Evolutionary conservation across 2,329 filamentous ascomycete genomes (phyloP).

Genomic region (Claviceps purpurea): DNA sequence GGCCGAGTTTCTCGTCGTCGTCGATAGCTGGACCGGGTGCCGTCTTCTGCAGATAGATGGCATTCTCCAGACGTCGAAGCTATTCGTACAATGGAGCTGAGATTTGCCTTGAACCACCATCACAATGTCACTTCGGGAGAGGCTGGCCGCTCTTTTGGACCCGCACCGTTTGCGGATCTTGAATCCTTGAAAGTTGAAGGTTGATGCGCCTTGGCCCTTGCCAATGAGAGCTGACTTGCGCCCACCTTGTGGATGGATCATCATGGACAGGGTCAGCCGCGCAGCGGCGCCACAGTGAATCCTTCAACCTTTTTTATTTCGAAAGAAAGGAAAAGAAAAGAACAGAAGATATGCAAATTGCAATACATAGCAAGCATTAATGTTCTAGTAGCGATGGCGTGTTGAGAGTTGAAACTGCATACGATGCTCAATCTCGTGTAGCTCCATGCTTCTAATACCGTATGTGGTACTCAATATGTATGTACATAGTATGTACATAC

Average conservation of each 20-base stretch:
- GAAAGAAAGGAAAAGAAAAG: neutral
- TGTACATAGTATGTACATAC: too few relatives aligned
- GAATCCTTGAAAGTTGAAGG: neutral
- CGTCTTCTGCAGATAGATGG: too few relatives aligned
- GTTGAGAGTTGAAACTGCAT: too few relatives aligned
- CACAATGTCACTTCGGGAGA: neutral
- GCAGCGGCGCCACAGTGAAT: conserved; percentile 1
- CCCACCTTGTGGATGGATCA: neutral
- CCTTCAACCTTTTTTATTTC: neutral
- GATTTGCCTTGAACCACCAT: neutral
- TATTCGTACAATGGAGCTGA: neutral
- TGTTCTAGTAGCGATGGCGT: too few relatives aligned
- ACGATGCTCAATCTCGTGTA: too few relatives aligned
- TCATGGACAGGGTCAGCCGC: neutral
- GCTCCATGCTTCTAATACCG: too few relatives aligned
- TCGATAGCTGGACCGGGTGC: conserved; percentile 19
- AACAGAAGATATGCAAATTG: too few relatives aligned
- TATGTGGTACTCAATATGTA: too few relatives aligned
- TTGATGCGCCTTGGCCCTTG: neutral
- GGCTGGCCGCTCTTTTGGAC: neutral
- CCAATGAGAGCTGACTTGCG: neutral
- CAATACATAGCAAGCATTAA: too few relatives aligned
- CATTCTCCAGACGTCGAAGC: neutral
- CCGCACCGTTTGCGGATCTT: neutral
- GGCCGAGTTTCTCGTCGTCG: conserved; percentile 7